Evolutionary conservation across 306 rosid genomes (phyloP).

Genomic region (Luffa aegyptiaca): DNA sequence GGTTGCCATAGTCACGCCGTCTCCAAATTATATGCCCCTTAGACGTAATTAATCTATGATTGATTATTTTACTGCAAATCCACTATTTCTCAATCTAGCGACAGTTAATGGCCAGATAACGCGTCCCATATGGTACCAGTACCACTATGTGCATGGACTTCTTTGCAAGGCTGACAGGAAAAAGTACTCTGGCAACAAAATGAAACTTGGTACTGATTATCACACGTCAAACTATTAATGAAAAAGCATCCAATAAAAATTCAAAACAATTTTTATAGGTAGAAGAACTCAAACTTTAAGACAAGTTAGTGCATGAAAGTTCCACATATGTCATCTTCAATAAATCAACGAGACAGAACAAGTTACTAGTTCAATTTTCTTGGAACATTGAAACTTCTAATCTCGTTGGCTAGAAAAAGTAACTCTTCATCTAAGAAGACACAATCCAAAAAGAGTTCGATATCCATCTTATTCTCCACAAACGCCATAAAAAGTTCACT

Average conservation of each 20-base stretch:
- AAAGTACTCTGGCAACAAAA: background rate
- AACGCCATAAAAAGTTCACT: background rate
- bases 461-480: background rate
- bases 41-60: background rate
- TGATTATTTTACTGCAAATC: background rate
- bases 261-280: background rate
- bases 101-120: conserved; percentile 1
- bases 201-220: background rate
- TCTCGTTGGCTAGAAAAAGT: background rate
- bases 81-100: background rate
- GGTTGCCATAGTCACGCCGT: conserved; percentile 41
- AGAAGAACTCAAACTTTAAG: background rate
- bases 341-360: background rate
- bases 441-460: background rate
- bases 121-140: background rate
- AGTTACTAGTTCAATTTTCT: background rate
- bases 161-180: background rate
- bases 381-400: background rate
- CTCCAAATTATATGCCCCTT: background rate
- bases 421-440: background rate
- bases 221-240: background rate
- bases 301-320: background rate
- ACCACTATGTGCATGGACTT: background rate
- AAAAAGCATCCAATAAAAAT: background rate
- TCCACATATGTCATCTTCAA: background rate